phyloP scores from a whole-genome alignment of 164 flowering plant species.

The Protea cynaroides region DNA sequence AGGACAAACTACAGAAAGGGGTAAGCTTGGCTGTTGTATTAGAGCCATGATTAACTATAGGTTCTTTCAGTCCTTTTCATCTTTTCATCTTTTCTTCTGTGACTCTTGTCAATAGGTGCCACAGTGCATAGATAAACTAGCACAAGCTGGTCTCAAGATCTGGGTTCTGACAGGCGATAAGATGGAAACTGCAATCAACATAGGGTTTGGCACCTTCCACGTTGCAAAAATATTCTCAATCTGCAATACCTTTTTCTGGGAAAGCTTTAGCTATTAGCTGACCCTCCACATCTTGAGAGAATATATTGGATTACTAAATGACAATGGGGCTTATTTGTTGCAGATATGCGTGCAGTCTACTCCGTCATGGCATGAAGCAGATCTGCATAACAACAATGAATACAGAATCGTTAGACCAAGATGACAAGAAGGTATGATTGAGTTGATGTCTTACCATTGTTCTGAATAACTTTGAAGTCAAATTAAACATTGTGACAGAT shows the following conservation, averaged over 20 bases:
- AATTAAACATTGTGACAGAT: background rate
- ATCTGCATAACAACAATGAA: conserved; percentile 45
- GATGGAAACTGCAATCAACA: conserved; percentile 97
- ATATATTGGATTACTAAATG: background rate
- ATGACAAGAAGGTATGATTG: conserved; percentile 44
- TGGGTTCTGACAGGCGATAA: conserved; percentile 99
- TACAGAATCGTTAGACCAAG: conserved; percentile 33
- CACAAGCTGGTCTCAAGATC: conserved; percentile 94
- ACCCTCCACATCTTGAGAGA: background rate
- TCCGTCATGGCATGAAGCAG: conserved; percentile 93
- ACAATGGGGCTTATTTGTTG: conserved; percentile 13
- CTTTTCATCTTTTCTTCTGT: conserved; percentile 3
- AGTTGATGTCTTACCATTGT: background rate
- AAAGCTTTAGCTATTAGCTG: background rate
- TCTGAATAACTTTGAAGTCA: background rate
- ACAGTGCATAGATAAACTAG: conserved; percentile 90
- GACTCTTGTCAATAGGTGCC: conserved; percentile 57
- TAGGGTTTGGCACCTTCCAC: conserved; percentile 55
- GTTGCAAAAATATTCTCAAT: background rate
- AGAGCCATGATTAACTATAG: background rate
- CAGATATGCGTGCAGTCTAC: conserved; percentile 89
- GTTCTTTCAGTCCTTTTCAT: background rate
- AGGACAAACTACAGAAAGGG: conserved; percentile 93
- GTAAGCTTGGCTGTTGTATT: conserved; percentile 26
- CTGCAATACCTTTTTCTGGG: background rate